A percentile compares a stretch with the other conserved stretches of the same genome.
These are phyloP conservation scores for Hypoxylon sp. DNA, from an alignment of 2,329 filamentous ascomycete species.

Conservation along the genomic window DNA sequence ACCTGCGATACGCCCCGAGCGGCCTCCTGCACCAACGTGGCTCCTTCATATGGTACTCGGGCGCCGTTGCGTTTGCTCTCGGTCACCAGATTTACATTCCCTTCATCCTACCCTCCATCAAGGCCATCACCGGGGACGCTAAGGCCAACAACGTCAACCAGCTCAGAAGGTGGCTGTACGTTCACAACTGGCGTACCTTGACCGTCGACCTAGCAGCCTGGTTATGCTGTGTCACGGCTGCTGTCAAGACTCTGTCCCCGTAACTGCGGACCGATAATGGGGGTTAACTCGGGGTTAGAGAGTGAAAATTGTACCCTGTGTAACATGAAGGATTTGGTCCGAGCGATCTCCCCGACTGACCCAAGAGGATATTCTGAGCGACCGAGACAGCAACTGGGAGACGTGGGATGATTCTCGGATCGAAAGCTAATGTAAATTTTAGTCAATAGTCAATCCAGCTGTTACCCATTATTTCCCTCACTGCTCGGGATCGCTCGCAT, in stretches of 20 bases:
- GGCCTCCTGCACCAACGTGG: background rate
- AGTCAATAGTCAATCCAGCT: background rate
- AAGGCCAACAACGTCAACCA: slow-evolving; percentile 23
- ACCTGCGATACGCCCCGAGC: slow-evolving; percentile 9
- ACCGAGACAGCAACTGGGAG: background rate
- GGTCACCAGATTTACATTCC: slow-evolving; percentile 21
- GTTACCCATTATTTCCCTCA: background rate
- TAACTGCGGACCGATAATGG: background rate
- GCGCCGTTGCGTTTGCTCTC: background rate
- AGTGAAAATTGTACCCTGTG: background rate
- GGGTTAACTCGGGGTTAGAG: background rate
- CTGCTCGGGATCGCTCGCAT: background rate
- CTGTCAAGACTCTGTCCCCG: slow-evolving; percentile 14
- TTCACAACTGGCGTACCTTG: slow-evolving; percentile 23
- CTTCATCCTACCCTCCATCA: slow-evolving; percentile 7
- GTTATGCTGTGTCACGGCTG: slow-evolving; percentile 24
- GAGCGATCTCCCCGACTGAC: background rate
- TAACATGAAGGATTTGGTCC: background rate
- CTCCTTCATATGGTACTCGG: slow-evolving; percentile 13
- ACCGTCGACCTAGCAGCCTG: slow-evolving; percentile 22
- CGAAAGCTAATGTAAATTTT: background rate
- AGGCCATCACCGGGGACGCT: slow-evolving; percentile 17
- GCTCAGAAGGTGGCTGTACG: slow-evolving; percentile 21
- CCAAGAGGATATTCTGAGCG: background rate
- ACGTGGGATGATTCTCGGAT: background rate